Evolutionary conservation across 805 yeast species (phyloP).

Genomic region (Candida montana): DNA sequence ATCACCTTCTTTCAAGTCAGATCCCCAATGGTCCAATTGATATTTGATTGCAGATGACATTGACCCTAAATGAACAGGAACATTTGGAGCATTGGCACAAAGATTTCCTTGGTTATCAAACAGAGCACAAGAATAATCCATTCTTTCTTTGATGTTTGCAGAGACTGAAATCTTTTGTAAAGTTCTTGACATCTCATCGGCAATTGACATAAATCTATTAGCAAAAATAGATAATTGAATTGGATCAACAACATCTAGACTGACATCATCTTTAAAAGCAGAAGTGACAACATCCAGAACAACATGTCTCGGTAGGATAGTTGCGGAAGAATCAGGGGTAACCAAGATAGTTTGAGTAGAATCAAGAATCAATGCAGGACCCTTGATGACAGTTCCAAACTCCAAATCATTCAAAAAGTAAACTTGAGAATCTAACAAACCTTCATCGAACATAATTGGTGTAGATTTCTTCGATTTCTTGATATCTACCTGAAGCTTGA

Average conservation of each 20-base stretch:
- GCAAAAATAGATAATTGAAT: constrained; percentile 39
- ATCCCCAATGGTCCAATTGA: constrained; percentile 34
- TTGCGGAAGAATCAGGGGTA: constrained; percentile 33
- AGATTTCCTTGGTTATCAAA: constrained; percentile 41
- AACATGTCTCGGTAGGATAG: constrained; percentile 33
- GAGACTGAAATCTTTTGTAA: constrained; percentile 39
- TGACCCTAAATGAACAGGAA: constrained; percentile 45
- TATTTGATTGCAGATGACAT: constrained; percentile 39
- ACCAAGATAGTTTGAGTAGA: constrained; percentile 37
- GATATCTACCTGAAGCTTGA: constrained; percentile 19
- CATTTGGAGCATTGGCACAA: constrained; percentile 42
- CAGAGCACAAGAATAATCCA: constrained; percentile 44
- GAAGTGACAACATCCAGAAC: constrained; percentile 25
- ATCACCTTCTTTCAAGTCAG: constrained; percentile 36
- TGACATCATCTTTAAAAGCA: constrained; percentile 33
- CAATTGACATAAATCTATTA: constrained; percentile 46
- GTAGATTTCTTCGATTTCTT: constrained; percentile 31
- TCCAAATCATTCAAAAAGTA: constrained; percentile 27
- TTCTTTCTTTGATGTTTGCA: constrained; percentile 43
- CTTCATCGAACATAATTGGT: constrained; percentile 28
- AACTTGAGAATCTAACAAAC: constrained; percentile 27
- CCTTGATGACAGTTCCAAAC: constrained; percentile 28
- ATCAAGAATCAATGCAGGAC: constrained; percentile 35
- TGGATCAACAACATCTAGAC: constrained; percentile 42
- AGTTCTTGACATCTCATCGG: constrained; percentile 44